These are phyloP conservation scores for Podochytrium sp. DNA, from an alignment of 192 early-diverging fungal genomes.

Conservation along the genomic window DNA sequence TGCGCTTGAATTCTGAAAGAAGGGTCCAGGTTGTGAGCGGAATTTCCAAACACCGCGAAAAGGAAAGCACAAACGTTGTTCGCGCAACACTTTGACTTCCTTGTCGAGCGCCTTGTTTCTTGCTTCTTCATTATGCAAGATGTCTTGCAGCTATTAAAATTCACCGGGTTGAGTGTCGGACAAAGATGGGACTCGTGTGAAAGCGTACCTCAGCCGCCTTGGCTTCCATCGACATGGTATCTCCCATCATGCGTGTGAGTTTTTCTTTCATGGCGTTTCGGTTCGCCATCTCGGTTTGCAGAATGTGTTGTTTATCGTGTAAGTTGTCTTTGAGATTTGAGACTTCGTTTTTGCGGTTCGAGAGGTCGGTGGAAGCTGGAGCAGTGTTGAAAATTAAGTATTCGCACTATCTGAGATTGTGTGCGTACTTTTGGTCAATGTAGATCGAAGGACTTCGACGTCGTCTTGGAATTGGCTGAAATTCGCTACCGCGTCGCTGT, in stretches of 20 bases:
- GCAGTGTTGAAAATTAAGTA: neutral
- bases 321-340: conserved; percentile 51
- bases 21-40: neutral
- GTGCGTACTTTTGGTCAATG: conserved; percentile 53
- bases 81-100: conserved; percentile 56
- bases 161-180: conserved; percentile 11
- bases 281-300: conserved; percentile 44
- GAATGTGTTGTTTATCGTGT: conserved; percentile 42
- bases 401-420: neutral
- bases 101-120: conserved; percentile 56
- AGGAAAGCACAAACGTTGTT: conserved; percentile 43
- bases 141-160: conserved; percentile 53
- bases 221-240: conserved; percentile 55
- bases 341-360: conserved; percentile 48
- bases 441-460: conserved; percentile 56
- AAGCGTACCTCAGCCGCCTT: conserved; percentile 50
- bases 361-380: conserved; percentile 55
- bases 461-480: conserved; percentile 59
- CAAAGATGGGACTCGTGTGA: neutral
- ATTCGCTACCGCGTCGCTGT: conserved; percentile 33
- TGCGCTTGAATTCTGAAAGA: conserved; percentile 56
- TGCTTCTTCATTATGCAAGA: conserved; percentile 52
- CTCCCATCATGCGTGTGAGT: conserved; percentile 38
- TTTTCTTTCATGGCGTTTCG: conserved; percentile 41
- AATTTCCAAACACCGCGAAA: neutral